Evolutionary conservation across 768 basidiomycete genomes (phyloP).

Genomic region (Pleurotus djamor): DNA sequence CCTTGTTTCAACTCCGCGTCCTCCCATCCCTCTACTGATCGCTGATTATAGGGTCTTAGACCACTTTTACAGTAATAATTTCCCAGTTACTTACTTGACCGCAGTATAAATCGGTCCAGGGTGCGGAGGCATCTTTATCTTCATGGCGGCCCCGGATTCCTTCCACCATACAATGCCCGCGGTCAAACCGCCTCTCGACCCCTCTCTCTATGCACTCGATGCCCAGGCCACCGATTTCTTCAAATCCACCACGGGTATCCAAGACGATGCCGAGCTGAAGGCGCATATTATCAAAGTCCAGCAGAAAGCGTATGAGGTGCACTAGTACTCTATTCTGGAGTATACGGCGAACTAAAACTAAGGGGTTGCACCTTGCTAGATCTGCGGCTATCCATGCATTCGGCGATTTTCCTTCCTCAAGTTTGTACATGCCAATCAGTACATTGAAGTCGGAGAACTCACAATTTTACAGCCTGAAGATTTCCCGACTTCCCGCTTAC

Average conservation of each 20-base stretch:
- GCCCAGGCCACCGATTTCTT: slow-evolving; percentile 30
- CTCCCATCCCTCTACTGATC: no score
- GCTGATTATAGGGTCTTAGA: no score
- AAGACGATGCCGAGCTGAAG: slow-evolving; percentile 33
- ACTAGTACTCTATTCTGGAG: background rate
- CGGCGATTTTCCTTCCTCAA: slow-evolving; percentile 23
- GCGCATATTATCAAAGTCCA: slow-evolving; percentile 36
- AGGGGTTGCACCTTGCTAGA: slow-evolving; percentile 10
- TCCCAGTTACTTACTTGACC: no score
- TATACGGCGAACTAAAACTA: slow-evolving; percentile 16
- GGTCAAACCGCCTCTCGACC: background rate
- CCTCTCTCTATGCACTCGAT: slow-evolving; percentile 18
- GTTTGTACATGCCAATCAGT: slow-evolving; percentile 10
- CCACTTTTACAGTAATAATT: no score
- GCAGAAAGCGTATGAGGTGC: slow-evolving; percentile 28
- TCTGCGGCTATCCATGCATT: slow-evolving; percentile 29
- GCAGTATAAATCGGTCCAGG: no score
- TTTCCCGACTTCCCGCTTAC: slow-evolving; percentile 31
- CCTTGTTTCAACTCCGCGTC: no score
- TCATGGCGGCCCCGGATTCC: background rate
- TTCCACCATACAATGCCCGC: background rate
- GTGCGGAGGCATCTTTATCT: background rate
- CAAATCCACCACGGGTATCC: slow-evolving; percentile 31
- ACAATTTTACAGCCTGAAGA: slow-evolving; percentile 19
- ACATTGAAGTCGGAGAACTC: background rate